Conservation (phyloP, 1,284 basidiomycete genomes). For the Fomitopsis palustris region DNA sequence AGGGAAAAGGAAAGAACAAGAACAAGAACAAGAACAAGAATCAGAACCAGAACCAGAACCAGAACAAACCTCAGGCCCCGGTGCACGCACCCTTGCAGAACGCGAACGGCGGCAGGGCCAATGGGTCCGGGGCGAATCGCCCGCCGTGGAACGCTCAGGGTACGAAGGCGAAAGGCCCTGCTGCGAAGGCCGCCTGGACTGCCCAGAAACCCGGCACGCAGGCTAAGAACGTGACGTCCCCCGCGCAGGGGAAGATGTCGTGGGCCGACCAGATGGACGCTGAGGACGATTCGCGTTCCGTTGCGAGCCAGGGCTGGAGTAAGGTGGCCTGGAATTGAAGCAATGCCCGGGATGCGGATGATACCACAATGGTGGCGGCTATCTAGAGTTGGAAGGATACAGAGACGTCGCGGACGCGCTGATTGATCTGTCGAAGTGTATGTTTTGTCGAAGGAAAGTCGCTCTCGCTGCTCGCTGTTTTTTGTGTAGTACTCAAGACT, state of each 20-base stretch:
- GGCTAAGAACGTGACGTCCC: no score
- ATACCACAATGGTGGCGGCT: not conserved
- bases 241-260: not conserved
- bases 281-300: conserved; percentile 3
- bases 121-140: no score
- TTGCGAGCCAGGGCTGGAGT: conserved; percentile 2
- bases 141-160: no score
- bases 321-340: not conserved
- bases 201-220: not conserved
- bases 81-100: no score
- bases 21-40: not conserved
- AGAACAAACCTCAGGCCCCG: not conserved
- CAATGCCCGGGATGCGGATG: not conserved
- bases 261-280: conserved; percentile 8
- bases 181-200: not conserved
- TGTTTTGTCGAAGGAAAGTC: not conserved
- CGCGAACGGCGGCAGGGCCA: not conserved
- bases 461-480: not conserved
- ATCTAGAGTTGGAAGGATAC: not conserved
- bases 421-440: not conserved
- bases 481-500: not conserved
- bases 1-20: not conserved
- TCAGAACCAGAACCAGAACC: not conserved
- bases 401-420: not conserved
- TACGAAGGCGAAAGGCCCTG: not conserved